These are phyloP conservation scores for Beauveria bassiana DNA, from an alignment of 2,329 filamentous ascomycete genomes.

Conservation along the genomic window DNA sequence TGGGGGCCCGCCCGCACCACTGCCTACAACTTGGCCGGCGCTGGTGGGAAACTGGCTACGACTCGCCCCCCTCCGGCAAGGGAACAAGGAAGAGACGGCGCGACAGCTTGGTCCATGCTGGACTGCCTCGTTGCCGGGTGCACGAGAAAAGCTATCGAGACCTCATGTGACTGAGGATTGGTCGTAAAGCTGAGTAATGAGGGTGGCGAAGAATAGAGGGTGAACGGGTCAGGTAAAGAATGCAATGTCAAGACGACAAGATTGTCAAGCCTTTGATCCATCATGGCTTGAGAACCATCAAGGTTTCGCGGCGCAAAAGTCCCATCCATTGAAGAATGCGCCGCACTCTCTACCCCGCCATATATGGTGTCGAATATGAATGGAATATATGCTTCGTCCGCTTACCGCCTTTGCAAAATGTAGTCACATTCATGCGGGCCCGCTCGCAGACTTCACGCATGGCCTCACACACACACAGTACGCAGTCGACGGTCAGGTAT, in stretches of 20 bases:
- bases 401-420: background rate
- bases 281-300: no score
- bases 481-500: background rate
- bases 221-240: background rate
- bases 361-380: background rate
- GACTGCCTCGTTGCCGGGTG: no score
- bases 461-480: background rate
- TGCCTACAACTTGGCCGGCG: no score
- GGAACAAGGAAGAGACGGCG: no score
- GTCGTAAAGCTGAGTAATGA: constrained; percentile 55
- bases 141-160: no score
- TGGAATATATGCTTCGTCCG: background rate
- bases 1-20: no score
- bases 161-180: constrained; percentile 75
- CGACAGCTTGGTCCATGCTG: no score
- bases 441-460: background rate
- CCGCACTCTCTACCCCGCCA: background rate
- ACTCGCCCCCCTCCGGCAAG: no score
- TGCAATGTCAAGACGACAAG: background rate
- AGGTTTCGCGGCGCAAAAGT: background rate
- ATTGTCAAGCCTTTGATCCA: no score
- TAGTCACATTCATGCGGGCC: background rate
- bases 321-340: background rate
- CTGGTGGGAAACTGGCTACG: no score
- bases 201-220: background rate